A percentile compares a stretch with the other conserved stretches of the same genome.
These are phyloP conservation scores for Lonicera japonica DNA, from an alignment of 129 eudicot species.

Conservation along the genomic window DNA sequence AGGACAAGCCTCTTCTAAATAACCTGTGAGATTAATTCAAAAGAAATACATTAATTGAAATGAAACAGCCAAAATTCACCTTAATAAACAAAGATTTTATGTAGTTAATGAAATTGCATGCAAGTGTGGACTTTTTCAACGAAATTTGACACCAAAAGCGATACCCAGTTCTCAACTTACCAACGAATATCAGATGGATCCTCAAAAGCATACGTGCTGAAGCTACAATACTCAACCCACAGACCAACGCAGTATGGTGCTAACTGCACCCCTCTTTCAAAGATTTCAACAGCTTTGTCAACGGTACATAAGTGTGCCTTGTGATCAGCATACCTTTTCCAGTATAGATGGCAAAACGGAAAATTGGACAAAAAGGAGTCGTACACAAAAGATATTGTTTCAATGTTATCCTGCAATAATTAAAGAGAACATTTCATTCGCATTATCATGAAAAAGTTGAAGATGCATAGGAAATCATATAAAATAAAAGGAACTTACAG, in stretches of 20 bases:
- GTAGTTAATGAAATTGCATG: not conserved
- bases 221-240: constrained; percentile 85
- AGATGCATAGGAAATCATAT: no score
- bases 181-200: constrained; percentile 74
- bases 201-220: constrained; percentile 48
- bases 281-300: constrained; percentile 56
- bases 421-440: constrained; percentile 3
- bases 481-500: constrained; percentile 23
- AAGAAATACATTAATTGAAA: not conserved
- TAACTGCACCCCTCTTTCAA: constrained; percentile 54
- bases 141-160: not conserved
- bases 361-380: constrained; percentile 73
- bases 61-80: not conserved
- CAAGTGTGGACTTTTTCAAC: not conserved
- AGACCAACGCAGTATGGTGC: constrained; percentile 65
- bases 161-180: constrained; percentile 34
- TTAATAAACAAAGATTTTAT: not conserved
- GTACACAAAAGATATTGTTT: constrained; percentile 54
- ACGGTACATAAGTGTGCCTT: constrained; percentile 42
- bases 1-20: constrained; percentile 60
- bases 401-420: constrained; percentile 64
- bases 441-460: not conserved
- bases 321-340: constrained; percentile 80
- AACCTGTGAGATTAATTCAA: constrained; percentile 36
- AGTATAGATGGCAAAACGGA: constrained; percentile 72